Evolutionary conservation across 2,329 filamentous ascomycete genomes (phyloP).

Genomic region (Salinomyces thailandicus): DNA sequence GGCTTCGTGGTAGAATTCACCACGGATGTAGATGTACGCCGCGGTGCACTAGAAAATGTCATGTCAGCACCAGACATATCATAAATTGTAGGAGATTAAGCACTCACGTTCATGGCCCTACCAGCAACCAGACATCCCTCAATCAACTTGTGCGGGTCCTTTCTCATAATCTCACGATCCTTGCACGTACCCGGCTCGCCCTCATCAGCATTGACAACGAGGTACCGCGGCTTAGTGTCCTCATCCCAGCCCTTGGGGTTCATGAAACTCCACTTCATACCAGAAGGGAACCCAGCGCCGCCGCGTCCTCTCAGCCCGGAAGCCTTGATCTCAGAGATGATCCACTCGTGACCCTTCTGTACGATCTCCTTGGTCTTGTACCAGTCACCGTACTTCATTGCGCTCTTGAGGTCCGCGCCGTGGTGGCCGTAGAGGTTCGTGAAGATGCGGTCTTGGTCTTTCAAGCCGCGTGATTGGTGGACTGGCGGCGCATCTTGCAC

Average conservation of each 20-base stretch:
- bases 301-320: constrained; percentile 92
- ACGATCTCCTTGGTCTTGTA: constrained; percentile 99
- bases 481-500: constrained; percentile 45
- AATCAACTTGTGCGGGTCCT: constrained; percentile 97
- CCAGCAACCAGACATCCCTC: constrained; percentile 95
- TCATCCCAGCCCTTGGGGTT: constrained; percentile 99
- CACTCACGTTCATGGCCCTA: constrained; percentile 74
- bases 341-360: constrained; percentile 95
- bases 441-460: constrained; percentile 97
- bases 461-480: constrained; percentile 69
- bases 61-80: background rate
- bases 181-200: constrained; percentile 99
- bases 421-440: constrained; percentile 95
- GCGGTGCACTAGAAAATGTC: constrained; percentile 54
- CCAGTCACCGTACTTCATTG: constrained; percentile 98
- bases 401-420: constrained; percentile 81
- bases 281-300: constrained; percentile 94
- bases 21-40: constrained; percentile 98
- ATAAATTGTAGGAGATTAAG: background rate
- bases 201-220: constrained; percentile 97
- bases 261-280: constrained; percentile 98
- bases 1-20: constrained; percentile 95
- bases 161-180: constrained; percentile 99
- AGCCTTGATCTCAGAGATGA: constrained; percentile 94
- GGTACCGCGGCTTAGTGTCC: constrained; percentile 86